Percentiles rank a stretch among this genome's conserved stretches.
These are phyloP conservation scores for Aurifilum marmelostoma DNA, from an alignment of 2,329 filamentous ascomycete species.

Conservation along the genomic window DNA sequence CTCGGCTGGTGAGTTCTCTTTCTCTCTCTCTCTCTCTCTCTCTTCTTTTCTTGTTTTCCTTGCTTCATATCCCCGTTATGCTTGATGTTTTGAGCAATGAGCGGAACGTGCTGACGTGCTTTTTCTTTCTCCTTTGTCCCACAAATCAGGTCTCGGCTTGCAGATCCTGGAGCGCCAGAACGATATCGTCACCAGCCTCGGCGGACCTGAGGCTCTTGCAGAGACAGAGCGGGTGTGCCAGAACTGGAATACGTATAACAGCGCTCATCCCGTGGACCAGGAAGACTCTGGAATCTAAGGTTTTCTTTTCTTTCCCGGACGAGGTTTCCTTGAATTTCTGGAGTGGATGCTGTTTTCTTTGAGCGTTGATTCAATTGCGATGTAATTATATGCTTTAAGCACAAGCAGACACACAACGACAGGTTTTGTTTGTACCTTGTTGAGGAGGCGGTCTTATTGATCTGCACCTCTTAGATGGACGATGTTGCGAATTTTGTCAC, in stretches of 20 bases:
- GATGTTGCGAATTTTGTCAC: background rate
- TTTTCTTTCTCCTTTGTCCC: background rate
- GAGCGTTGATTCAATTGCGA: background rate
- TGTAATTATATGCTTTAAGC: background rate
- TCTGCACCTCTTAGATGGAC: background rate
- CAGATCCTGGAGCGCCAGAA: slow-evolving; percentile 23
- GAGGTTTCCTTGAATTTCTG: background rate
- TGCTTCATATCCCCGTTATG: background rate
- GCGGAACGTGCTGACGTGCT: background rate
- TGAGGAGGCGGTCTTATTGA: background rate
- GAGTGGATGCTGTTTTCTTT: background rate
- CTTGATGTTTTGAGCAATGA: no score
- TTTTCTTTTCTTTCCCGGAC: background rate
- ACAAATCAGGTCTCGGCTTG: slow-evolving; percentile 19
- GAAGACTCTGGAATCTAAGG: slow-evolving; percentile 29
- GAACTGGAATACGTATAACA: slow-evolving; percentile 26
- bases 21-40: background rate
- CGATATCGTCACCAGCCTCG: slow-evolving; percentile 20
- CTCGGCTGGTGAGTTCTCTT: slow-evolving; percentile 27
- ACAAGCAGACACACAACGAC: background rate
- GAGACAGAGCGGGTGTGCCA: slow-evolving; percentile 25
- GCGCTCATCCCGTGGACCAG: slow-evolving; percentile 18
- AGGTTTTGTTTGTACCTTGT: background rate
- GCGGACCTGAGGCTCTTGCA: slow-evolving; percentile 18
- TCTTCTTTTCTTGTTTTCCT: background rate